Conservation (phyloP, 1,139 yeast genomes). For the Geotrichum aggregatum region DNA sequence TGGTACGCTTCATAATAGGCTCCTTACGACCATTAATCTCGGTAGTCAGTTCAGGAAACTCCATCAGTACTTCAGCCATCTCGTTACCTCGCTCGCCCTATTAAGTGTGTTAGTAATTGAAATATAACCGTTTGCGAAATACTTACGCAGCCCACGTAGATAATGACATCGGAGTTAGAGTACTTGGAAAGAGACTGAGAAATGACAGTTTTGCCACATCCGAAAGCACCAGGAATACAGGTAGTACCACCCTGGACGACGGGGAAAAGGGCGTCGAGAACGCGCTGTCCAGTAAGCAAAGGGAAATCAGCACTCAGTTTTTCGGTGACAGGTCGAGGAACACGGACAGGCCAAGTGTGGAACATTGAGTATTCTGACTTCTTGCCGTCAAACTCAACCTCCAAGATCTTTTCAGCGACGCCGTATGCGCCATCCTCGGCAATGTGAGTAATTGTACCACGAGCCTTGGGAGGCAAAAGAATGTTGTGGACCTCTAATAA, state of each 20-base stretch:
- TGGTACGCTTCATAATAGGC: constrained; percentile 99
- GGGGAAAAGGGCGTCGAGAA: constrained; percentile 93
- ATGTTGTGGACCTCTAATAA: constrained; percentile 88
- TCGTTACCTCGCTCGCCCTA: constrained; percentile 92
- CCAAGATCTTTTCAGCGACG: constrained; percentile 82
- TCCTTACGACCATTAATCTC: constrained; percentile 90
- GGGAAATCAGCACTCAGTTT: constrained; percentile 91
- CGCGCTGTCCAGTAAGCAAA: constrained; percentile 96
- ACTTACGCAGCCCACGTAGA: constrained; percentile 70
- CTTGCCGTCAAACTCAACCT: constrained; percentile 91
- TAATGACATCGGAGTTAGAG: constrained; percentile 93
- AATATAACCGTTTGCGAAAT: too few relatives aligned
- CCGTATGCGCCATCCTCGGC: constrained; percentile 89
- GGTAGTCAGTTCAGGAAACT: constrained; percentile 94
- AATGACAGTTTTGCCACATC: constrained; percentile 98
- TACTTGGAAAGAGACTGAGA: constrained; percentile 95
- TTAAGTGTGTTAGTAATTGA: too few relatives aligned
- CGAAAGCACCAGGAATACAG: constrained; percentile 99
- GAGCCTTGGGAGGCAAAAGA: constrained; percentile 93
- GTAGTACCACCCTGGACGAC: constrained; percentile 99
- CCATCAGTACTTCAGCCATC: constrained; percentile 99
- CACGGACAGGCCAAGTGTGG: constrained; percentile 99
- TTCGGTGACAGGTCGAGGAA: constrained; percentile 96
- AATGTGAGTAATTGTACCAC: constrained; percentile 90
- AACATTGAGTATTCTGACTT: constrained; percentile 81